Evolutionary conservation across 805 yeast genomes (phyloP), one percentile per base, ranked within the genome.

Genomic region (Wickerhamomyces hampshirensis): DNA sequence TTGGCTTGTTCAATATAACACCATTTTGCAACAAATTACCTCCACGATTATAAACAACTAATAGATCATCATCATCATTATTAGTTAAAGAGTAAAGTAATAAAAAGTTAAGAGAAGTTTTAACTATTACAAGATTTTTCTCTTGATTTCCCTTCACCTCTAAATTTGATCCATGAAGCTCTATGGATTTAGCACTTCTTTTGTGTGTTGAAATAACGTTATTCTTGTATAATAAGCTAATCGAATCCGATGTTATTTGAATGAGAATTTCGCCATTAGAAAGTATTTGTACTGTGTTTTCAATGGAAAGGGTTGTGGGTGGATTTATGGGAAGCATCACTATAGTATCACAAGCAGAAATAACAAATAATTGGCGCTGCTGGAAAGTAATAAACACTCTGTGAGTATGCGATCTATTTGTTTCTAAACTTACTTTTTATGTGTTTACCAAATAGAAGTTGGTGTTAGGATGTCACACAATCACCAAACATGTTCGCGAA

Each of bases 121-220:
- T 55, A 9, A 69, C 48, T 23, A 60, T 59, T 9, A 66, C 30
- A 4, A 46, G 15, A 4, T 39, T 40, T 23, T 46, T 43, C 34
- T 62, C 59, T 5, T 50, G 38, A 12, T 56, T 55, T 17, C 42
- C 41, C 37, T 58, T 59, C 1, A 60, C 40, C 2, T 43, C 34
- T 5, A 42, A 30, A 38, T 69, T 70, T 3, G 28, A 4, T 1
- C 76, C 76, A 46, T 67, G 65, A 28, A 55, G 56, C 18, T 56
- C 51, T 1, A 69, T 31, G 2, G 69, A 62, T 17, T 59, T 58
- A 5, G 23, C 28, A 1, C 60, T 44, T 41, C 75, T 46, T 9
- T 44, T 39, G 38, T 69, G 69, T 3, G 49, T 37, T 1, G 65
- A 51, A 8, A 67, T 34, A 2, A 63, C 60, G 6, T 65, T 41